A percentile compares a stretch with the other conserved stretches of the same genome.
phyloP scores from a whole-genome alignment of 169 alveolate genomes.

The Plasmodium malariae region DNA sequence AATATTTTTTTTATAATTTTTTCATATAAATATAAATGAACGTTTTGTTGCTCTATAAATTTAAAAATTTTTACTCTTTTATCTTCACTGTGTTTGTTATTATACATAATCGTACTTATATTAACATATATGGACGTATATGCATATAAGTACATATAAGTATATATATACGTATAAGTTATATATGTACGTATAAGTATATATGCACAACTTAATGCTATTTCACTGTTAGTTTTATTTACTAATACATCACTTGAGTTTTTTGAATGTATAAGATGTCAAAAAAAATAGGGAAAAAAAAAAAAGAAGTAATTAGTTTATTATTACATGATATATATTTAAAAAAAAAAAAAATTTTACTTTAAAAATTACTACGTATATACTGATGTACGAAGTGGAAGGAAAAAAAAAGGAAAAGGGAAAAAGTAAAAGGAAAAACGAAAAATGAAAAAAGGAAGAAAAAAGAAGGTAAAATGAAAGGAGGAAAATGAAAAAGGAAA shows the following conservation, averaged over 20 bases:
- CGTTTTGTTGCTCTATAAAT: too few species aligned
- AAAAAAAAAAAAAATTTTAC: too few species aligned
- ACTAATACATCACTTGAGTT: background rate
- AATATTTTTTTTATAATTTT: too few species aligned
- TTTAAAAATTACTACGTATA: background rate
- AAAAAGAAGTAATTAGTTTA: background rate
- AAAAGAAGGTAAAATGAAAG: too few species aligned
- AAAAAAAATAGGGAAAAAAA: too few species aligned
- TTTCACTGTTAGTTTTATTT: background rate
- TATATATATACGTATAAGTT: background rate
- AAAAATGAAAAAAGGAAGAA: too few species aligned
- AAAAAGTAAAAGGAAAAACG: too few species aligned
- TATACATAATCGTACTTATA: background rate
- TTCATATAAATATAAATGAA: too few species aligned
- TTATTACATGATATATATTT: background rate
- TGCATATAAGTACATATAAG: background rate
- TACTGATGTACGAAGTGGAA: background rate
- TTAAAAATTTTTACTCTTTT: background rate
- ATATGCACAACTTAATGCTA: background rate
- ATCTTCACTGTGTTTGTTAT: too few species aligned
- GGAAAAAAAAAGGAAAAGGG: too few species aligned
- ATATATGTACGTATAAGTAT: background rate
- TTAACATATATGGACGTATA: background rate
- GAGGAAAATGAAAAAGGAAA: too few species aligned
- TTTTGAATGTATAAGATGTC: background rate